Evolutionary conservation across 345 rosid genomes (phyloP).

Genomic region (Rhodomyrtus tomentosa): DNA sequence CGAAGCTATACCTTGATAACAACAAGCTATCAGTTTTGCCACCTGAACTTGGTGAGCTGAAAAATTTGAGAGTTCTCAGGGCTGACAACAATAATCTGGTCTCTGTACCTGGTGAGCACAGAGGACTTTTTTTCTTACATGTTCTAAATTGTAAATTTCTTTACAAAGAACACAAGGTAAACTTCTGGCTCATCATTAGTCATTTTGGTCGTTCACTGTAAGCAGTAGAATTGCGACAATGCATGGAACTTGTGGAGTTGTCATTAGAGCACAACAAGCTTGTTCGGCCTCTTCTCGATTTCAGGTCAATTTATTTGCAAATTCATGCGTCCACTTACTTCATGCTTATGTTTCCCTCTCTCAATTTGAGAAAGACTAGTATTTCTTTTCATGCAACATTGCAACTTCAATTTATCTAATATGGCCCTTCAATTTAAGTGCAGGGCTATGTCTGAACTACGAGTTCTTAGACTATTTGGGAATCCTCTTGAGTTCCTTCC

Average conservation of each 20-base stretch:
- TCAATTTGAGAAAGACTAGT: conserved; percentile 2
- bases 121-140: neutral
- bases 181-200: neutral
- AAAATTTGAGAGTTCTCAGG: conserved; percentile 57
- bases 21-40: conserved; percentile 75
- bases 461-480: conserved; percentile 82
- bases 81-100: conserved; percentile 71
- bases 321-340: neutral
- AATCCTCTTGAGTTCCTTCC: conserved; percentile 98
- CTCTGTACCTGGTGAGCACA: conserved; percentile 83
- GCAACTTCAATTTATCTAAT: conserved; percentile 13
- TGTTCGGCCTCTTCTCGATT: conserved; percentile 96
- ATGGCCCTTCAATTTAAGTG: conserved; percentile 28
- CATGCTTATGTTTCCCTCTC: neutral
- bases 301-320: conserved; percentile 53
- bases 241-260: conserved; percentile 68
- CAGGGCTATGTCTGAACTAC: conserved; percentile 87
- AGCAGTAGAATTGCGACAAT: conserved; percentile 88
- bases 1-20: conserved; percentile 80
- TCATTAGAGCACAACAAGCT: conserved; percentile 95
- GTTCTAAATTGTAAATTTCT: neutral
- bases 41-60: conserved; percentile 79
- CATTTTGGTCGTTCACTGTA: conserved; percentile 16
- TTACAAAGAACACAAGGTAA: neutral
- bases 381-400: neutral